These are phyloP conservation scores for Pseudoturritis turrita DNA, from an alignment of 345 rosid species.

Conservation along the genomic window DNA sequence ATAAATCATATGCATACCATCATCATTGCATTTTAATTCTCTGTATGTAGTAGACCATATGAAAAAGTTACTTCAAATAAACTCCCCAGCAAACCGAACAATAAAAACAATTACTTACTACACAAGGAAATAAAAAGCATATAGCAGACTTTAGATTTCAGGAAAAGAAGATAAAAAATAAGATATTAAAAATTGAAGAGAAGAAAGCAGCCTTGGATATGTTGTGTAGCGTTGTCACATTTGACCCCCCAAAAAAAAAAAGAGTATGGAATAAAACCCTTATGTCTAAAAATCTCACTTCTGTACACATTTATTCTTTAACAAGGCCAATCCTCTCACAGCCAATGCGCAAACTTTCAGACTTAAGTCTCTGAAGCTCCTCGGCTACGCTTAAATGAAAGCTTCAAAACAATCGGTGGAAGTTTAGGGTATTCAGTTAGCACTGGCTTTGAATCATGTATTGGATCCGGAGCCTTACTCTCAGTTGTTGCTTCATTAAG, in stretches of 20 bases:
- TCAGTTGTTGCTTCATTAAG: slow-evolving; percentile 16
- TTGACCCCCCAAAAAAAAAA: neutral
- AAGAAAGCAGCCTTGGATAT: neutral
- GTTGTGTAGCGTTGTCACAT: slow-evolving; percentile 10
- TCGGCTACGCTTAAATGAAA: slow-evolving; percentile 21
- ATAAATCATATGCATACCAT: slow-evolving; percentile 3
- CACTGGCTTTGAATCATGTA: slow-evolving; percentile 11
- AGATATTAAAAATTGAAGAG: neutral
- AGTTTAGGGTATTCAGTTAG: slow-evolving; percentile 16
- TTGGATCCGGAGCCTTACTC: neutral
- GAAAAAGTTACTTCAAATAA: neutral
- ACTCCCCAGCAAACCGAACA: neutral
- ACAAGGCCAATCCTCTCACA: slow-evolving; percentile 8
- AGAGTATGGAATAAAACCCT: neutral
- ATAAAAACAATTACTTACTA: neutral
- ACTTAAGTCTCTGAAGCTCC: slow-evolving; percentile 10
- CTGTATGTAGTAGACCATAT: neutral
- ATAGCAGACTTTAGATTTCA: no score
- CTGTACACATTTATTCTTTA: slow-evolving; percentile 28
- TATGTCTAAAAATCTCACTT: neutral
- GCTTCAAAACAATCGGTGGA: slow-evolving; percentile 30
- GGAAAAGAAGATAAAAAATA: neutral
- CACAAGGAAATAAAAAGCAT: neutral
- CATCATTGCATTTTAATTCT: slow-evolving; percentile 5
- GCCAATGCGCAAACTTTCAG: neutral